Percentiles rank a stretch among this genome's conserved stretches.
These are phyloP conservation scores for Camelina laxa DNA, from an alignment of 345 rosid species.

Conservation along the genomic window DNA sequence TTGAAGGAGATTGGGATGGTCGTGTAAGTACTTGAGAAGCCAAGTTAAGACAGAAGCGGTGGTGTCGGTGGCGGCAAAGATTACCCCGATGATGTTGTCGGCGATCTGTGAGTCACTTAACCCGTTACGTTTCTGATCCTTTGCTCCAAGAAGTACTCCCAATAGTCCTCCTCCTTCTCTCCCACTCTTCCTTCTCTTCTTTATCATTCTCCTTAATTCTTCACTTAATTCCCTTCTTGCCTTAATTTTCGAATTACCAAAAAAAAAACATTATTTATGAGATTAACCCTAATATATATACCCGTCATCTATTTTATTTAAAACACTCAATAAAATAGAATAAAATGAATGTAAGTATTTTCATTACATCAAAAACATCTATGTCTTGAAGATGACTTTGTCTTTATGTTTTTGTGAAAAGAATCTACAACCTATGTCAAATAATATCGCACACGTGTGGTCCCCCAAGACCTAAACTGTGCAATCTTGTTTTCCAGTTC, in stretches of 20 bases:
- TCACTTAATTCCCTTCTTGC: slow-evolving; percentile 72
- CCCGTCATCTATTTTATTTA: neutral
- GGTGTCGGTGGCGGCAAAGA: slow-evolving; percentile 96
- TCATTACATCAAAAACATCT: slow-evolving; percentile 22
- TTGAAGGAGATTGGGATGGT: slow-evolving; percentile 58
- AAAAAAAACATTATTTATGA: neutral
- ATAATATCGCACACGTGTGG: slow-evolving; percentile 31
- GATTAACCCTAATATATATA: neutral
- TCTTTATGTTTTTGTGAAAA: slow-evolving; percentile 36
- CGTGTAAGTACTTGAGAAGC: slow-evolving; percentile 86
- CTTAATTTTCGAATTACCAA: slow-evolving; percentile 41
- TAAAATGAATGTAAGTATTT: slow-evolving; percentile 8
- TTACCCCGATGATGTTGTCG: slow-evolving; percentile 90
- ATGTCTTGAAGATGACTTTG: slow-evolving; percentile 20
- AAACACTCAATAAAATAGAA: too few relatives aligned
- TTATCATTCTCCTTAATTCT: slow-evolving; percentile 59
- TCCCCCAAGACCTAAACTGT: slow-evolving; percentile 9
- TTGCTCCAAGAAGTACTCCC: slow-evolving; percentile 62
- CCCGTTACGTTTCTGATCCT: slow-evolving; percentile 48
- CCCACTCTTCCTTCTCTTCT: slow-evolving; percentile 62
- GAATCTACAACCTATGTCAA: slow-evolving; percentile 33
- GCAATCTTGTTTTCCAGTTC: neutral
- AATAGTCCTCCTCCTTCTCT: slow-evolving; percentile 60
- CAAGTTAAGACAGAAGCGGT: slow-evolving; percentile 90
- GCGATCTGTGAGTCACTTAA: slow-evolving; percentile 85